A percentile compares a stretch with the other conserved stretches of the same genome.
Conservation (phyloP, 2,329 filamentous ascomycete genomes). For the Mycogone perniciosa region DNA sequence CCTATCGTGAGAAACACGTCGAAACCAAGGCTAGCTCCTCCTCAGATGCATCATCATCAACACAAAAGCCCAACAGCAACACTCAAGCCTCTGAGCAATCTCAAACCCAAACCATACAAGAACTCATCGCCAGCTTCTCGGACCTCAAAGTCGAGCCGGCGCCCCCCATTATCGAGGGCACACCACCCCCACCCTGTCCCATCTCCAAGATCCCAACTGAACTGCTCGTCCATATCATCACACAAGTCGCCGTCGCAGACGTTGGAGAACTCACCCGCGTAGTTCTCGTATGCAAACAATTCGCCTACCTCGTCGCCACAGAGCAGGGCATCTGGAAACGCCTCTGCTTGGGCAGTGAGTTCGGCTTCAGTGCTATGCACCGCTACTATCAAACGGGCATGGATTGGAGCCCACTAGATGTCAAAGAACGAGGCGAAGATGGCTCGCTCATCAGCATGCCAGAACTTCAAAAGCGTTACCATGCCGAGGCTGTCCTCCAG, state of each 20-base stretch:
- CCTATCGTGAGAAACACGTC: conserved; percentile 89
- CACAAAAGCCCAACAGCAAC: conserved; percentile 6
- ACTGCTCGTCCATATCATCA: conserved; percentile 72
- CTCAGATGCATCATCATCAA: conserved; percentile 16
- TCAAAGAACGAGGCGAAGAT: conserved; percentile 23
- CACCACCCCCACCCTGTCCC: conserved; percentile 69
- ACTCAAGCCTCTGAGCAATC: conserved; percentile 41
- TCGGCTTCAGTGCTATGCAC: conserved; percentile 79
- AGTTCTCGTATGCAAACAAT: conserved; percentile 74
- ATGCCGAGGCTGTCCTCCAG: conserved; percentile 27
- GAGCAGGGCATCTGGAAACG: conserved; percentile 85
- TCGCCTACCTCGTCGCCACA: conserved; percentile 77
- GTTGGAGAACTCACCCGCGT: conserved; percentile 70
- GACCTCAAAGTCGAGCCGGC: conserved; percentile 60
- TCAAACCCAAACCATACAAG: conserved; percentile 48
- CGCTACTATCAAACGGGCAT: conserved; percentile 65
- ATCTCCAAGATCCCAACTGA: conserved; percentile 75
- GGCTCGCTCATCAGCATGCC: conserved; percentile 29
- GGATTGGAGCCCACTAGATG: conserved; percentile 44
- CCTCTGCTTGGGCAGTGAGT: conserved; percentile 61
- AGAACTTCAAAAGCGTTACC: conserved; percentile 30
- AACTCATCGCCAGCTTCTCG: conserved; percentile 73
- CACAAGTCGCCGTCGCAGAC: conserved; percentile 65
- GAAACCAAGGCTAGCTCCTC: conserved; percentile 37
- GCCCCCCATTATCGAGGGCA: conserved; percentile 64